Conservation (phyloP, 352 stramenopile species). For the Globisporangium okanoganense region DNA sequence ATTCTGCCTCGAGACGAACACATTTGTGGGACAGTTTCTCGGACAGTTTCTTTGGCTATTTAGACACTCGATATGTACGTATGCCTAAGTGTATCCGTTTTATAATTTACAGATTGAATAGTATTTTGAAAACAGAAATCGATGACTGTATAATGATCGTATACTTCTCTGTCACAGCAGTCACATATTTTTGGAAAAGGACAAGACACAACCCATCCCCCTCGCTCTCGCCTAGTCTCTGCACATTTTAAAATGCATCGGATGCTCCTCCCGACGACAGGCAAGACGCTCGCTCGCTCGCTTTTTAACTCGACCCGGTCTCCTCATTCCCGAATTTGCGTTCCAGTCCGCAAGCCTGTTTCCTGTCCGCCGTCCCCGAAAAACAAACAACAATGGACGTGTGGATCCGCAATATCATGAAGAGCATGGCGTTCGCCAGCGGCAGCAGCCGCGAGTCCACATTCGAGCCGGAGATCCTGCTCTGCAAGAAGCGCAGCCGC, state of each 20-base stretch:
- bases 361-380: neutral
- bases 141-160: neutral
- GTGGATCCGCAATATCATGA: slow-evolving; percentile 26
- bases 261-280: neutral
- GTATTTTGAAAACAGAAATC: too few species aligned
- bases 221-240: neutral
- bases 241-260: neutral
- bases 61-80: too few species aligned
- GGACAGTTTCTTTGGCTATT: too few species aligned
- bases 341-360: slow-evolving; percentile 16
- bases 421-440: slow-evolving; percentile 11
- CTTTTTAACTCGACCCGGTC: slow-evolving; percentile 1
- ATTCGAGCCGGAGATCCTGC: slow-evolving; percentile 26
- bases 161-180: neutral
- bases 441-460: slow-evolving; percentile 8
- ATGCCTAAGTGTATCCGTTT: too few species aligned
- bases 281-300: neutral
- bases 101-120: too few species aligned
- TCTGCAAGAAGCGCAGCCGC: slow-evolving; percentile 17
- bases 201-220: too few species aligned
- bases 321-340: slow-evolving; percentile 45
- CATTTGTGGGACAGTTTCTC: neutral
- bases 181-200: neutral
- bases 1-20: neutral
- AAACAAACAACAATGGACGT: slow-evolving; percentile 33